phyloP scores from a whole-genome alignment of 345 rosid species.

The Aquilaria sinensis region DNA sequence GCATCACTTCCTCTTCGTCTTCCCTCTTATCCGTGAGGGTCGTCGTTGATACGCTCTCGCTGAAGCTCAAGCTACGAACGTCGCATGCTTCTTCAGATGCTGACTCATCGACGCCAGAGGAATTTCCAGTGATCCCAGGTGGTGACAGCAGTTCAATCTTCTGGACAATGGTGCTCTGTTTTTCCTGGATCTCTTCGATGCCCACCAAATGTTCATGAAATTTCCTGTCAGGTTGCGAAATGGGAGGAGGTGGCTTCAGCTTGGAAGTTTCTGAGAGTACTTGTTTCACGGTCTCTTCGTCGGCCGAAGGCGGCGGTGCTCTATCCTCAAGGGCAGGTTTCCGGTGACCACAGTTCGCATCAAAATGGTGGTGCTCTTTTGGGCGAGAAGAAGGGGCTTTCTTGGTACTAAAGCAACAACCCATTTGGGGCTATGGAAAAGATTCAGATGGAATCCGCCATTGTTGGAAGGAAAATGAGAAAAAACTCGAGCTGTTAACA shows the following conservation, averaged over 20 bases:
- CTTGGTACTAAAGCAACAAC: slow-evolving; percentile 64
- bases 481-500: not conserved
- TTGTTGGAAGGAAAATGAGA: slow-evolving; percentile 3
- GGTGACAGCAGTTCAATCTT: not conserved
- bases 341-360: slow-evolving; percentile 9
- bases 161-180: slow-evolving; percentile 2
- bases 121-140: not conserved
- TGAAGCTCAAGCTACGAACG: slow-evolving; percentile 58
- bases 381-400: slow-evolving; percentile 2
- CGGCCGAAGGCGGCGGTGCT: slow-evolving; percentile 40
- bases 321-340: slow-evolving; percentile 23
- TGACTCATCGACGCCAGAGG: slow-evolving; percentile 24
- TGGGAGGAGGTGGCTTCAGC: slow-evolving; percentile 11
- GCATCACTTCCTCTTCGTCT: slow-evolving; percentile 37
- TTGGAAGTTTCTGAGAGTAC: slow-evolving; percentile 62
- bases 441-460: slow-evolving; percentile 1
- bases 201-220: slow-evolving; percentile 11
- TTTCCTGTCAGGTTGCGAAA: slow-evolving; percentile 5
- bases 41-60: slow-evolving; percentile 59
- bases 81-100: slow-evolving; percentile 55
- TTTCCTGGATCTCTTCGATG: slow-evolving; percentile 24
- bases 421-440: slow-evolving; percentile 32
- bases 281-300: slow-evolving; percentile 83
- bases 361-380: slow-evolving; percentile 12
- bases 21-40: slow-evolving; percentile 29